phyloP scores from a whole-genome alignment of 495 filamentous ascomycete species.

The Rhizodiscina lignyota region DNA sequence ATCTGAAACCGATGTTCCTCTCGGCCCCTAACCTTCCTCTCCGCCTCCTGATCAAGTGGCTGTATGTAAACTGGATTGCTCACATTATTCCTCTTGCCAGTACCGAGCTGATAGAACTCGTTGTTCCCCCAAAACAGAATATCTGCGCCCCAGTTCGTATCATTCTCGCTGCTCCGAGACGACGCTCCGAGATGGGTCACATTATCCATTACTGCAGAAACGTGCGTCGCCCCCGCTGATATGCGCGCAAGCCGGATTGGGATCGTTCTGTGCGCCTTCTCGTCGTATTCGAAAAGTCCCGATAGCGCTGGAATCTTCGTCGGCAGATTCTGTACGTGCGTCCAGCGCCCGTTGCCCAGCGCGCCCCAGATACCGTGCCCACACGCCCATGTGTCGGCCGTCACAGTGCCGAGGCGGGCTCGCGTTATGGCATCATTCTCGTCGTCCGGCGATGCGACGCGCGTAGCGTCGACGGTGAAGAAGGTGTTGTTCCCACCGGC shows the following conservation, averaged over 20 bases:
- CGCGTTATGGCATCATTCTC: constrained; percentile 26
- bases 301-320: constrained; percentile 74
- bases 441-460: constrained; percentile 18
- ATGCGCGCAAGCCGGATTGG: constrained; percentile 65
- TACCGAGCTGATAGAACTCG: constrained; percentile 84
- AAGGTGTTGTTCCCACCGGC: constrained; percentile 79
- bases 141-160: constrained; percentile 72
- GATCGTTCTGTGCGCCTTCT: constrained; percentile 40
- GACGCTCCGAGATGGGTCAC: constrained; percentile 40
- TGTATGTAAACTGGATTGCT: constrained; percentile 59
- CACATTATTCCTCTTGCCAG: constrained; percentile 70
- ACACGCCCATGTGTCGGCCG: constrained; percentile 69
- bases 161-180: constrained; percentile 28
- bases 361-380: constrained; percentile 71
- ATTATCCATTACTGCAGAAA: constrained; percentile 66
- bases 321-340: constrained; percentile 62
- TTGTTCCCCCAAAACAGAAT: constrained; percentile 89
- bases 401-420: constrained; percentile 26
- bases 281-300: constrained; percentile 71
- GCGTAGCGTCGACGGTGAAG: constrained; percentile 66
- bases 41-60: constrained; percentile 40
- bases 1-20: constrained; percentile 68
- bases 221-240: constrained; percentile 63
- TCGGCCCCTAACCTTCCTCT: constrained; percentile 33
- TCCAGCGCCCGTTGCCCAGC: constrained; percentile 80